Base-by-base conservation (phyloP, 2,329 filamentous ascomycete species). In the Periconia sp. region DNA sequence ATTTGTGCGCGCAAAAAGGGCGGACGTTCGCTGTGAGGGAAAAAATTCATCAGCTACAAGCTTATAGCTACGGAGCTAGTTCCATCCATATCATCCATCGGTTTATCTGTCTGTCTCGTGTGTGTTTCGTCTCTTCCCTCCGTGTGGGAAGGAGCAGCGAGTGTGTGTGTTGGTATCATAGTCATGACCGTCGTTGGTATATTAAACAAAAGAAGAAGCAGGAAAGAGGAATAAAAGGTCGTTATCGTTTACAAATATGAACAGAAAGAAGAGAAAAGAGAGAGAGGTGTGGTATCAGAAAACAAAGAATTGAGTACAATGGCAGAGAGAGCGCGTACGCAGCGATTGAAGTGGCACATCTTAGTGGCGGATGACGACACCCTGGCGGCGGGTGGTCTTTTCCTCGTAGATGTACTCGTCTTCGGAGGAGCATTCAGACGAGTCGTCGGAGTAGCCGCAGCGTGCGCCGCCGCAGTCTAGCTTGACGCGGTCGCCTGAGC, bases 391-490 rank as follows among this genome's bases (percentile, higher is more conserved):
- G 53, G 77, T 79, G 41, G 73, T 71, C 75, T 78, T 77, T 63
- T 76, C 73, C 63, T 80, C 74, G 76, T 87, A 85, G 55, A 64
- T 58, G 60, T 65, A 64, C 66, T 86, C 84, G 59, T 88, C 86
- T 64, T 87, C 87, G 65, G 83, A 88, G 63, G 86, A 91, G 81
- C 87, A 91, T 52, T 85, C 83, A 49, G 80, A 83, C 58, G 81
- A 84, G 56, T 89, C 85, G 68, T 90, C 87, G 60, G 83, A 84
- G 78, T 90, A 94, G 69, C 91, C 90, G 78, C 93, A 97, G 73
- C 91, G 88, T 57, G 86, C 81, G 64, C 93, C 93, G 65, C 92
- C 92, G 72, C 93, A 97, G 84, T 97, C 92, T 75, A 97, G 86
- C 84, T 93, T 94, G 83, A 97, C 89, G 69, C 92, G 88, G 76